Conservation (phyloP, 2,329 filamentous ascomycete species). For the Knoxdaviesia proteae region DNA sequence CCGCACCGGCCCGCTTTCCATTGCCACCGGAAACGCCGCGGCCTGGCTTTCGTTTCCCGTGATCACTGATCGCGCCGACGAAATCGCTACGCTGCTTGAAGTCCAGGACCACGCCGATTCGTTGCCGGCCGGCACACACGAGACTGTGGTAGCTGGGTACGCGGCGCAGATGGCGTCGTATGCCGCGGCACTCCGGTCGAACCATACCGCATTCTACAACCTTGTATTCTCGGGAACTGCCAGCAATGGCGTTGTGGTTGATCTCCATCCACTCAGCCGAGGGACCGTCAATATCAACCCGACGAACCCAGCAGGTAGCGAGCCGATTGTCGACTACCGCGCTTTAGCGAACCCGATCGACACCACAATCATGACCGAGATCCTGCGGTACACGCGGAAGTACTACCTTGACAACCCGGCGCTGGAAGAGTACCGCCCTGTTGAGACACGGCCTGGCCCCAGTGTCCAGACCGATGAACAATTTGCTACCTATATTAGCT, state of each 20-base stretch:
- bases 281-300: constrained; percentile 18
- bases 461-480: constrained; percentile 13
- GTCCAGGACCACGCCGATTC: constrained; percentile 12
- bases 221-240: constrained; percentile 7
- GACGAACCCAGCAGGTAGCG: constrained; percentile 13
- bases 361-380: constrained; percentile 15
- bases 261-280: constrained; percentile 15
- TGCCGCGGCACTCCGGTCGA: constrained; percentile 13
- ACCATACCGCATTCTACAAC: constrained; percentile 15
- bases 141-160: constrained; percentile 15
- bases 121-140: constrained; percentile 12
- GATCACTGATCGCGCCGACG: constrained; percentile 12
- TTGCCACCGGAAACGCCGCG: constrained; percentile 14
- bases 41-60: constrained; percentile 16
- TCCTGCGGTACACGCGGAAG: constrained; percentile 15
- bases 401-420: constrained; percentile 16
- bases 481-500: constrained; percentile 8
- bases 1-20: constrained; percentile 11
- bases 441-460: constrained; percentile 13
- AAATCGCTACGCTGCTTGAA: constrained; percentile 12
- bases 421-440: constrained; percentile 11
- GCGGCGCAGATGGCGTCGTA: constrained; percentile 17
- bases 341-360: constrained; percentile 18
- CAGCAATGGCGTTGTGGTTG: constrained; percentile 8
- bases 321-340: constrained; percentile 18